Conservation (phyloP, 345 rosid species). For the Combretum micranthum region DNA sequence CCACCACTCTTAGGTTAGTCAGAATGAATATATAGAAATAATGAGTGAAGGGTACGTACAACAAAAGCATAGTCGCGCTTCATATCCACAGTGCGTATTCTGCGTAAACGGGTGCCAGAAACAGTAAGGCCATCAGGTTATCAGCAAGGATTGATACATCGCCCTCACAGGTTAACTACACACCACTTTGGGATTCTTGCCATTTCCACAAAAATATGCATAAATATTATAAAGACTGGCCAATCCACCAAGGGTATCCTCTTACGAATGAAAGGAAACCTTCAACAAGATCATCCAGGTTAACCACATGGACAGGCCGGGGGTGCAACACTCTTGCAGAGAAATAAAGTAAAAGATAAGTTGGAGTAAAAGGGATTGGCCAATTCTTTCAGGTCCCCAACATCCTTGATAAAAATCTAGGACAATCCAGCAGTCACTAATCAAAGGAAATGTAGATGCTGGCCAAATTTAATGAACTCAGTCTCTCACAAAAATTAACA, state of each 20-base stretch:
- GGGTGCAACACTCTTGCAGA: conserved; percentile 37
- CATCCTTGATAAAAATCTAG: neutral
- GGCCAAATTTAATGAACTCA: conserved; percentile 1
- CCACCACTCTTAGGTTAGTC: neutral
- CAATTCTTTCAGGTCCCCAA: conserved; percentile 10
- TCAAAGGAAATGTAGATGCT: neutral
- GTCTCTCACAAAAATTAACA: neutral
- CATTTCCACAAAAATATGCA: conserved; percentile 76
- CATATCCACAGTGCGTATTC: conserved; percentile 99
- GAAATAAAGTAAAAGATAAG: conserved; percentile 23
- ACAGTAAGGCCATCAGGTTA: conserved; percentile 98
- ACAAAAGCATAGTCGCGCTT: conserved; percentile 99
- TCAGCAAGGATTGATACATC: conserved; percentile 79
- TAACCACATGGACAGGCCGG: conserved; percentile 43
- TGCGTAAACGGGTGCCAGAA: conserved; percentile 95
- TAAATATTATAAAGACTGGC: conserved; percentile 70
- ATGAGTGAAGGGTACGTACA: conserved; percentile 46
- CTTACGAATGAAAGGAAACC: conserved; percentile 91
- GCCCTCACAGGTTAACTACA: conserved; percentile 79
- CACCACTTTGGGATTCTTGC: conserved; percentile 87
- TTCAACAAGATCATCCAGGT: conserved; percentile 97
- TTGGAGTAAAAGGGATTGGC: conserved; percentile 18
- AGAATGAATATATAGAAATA: neutral
- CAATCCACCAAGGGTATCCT: conserved; percentile 90
- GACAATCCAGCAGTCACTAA: neutral